These are phyloP conservation scores for Cynara cardunculus DNA, from an alignment of 129 eudicot species.

Conservation along the genomic window DNA sequence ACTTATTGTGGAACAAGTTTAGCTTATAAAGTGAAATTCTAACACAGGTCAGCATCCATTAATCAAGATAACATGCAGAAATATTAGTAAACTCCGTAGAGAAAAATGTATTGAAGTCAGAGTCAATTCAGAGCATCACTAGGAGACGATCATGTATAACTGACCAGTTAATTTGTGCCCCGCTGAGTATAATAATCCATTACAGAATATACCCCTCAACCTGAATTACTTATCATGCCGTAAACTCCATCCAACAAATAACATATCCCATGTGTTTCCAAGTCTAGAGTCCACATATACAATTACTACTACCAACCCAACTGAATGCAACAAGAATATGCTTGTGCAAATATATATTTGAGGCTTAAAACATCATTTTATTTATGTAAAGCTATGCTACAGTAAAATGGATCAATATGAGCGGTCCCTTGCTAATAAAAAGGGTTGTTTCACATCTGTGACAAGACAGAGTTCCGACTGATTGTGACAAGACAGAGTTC, in stretches of 20 bases:
- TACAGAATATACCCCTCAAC: not conserved
- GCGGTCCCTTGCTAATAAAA: not conserved
- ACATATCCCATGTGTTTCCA: not conserved
- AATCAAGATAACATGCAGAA: not conserved
- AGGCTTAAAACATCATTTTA: not conserved
- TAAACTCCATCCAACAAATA: no score
- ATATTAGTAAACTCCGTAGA: not conserved
- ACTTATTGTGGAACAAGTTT: not conserved
- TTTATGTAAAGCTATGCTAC: not conserved
- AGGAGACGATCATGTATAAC: not conserved
- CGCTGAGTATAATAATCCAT: not conserved
- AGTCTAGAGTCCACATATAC: not conserved
- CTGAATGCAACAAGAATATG: not conserved
- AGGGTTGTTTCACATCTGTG: not conserved
- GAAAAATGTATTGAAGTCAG: not conserved
- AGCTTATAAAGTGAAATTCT: not conserved
- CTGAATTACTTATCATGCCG: not conserved
- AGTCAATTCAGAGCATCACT: not conserved
- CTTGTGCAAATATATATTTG: not conserved
- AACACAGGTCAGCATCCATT: not conserved
- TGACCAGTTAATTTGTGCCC: not conserved
- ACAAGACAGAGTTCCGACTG: not conserved
- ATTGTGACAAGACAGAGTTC: not conserved
- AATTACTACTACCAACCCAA: not conserved
- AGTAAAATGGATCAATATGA: not conserved